Conservation (phyloP, 108 stramenopile species). For the Skeletonema menzelii region DNA sequence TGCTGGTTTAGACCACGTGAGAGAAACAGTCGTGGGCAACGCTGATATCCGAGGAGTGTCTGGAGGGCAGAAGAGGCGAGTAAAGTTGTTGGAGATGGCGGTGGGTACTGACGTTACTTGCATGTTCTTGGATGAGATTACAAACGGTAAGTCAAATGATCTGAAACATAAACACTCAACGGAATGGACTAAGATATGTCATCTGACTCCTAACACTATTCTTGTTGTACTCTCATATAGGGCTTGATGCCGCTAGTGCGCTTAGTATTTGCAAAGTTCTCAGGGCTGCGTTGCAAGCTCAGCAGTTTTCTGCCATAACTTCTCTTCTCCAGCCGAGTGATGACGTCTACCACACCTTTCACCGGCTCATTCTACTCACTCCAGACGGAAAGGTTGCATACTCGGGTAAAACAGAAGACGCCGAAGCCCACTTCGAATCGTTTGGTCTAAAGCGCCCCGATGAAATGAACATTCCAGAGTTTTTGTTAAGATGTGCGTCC, state of each 20-base stretch:
- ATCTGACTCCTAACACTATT: too few relatives aligned
- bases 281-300: not conserved
- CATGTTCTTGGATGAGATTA: not conserved
- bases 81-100: constrained; percentile 10
- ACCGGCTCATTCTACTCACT: not conserved
- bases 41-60: constrained; percentile 30
- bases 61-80: constrained; percentile 58
- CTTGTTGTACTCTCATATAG: too few relatives aligned
- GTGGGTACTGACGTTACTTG: not conserved
- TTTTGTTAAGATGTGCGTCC: not conserved
- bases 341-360: not conserved
- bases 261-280: not conserved
- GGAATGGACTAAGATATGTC: too few relatives aligned
- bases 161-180: too few relatives aligned
- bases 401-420: not conserved
- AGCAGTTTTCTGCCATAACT: not conserved
- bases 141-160: not conserved
- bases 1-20: not conserved
- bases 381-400: not conserved
- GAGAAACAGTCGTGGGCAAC: constrained; percentile 12
- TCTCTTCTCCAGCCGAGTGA: not conserved
- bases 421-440: not conserved
- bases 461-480: constrained; percentile 2
- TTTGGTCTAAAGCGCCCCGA: not conserved
- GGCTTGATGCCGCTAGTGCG: not conserved